Evolutionary conservation across 495 filamentous ascomycete species (phyloP).

Genomic region (Delitschia confertaspora): DNA sequence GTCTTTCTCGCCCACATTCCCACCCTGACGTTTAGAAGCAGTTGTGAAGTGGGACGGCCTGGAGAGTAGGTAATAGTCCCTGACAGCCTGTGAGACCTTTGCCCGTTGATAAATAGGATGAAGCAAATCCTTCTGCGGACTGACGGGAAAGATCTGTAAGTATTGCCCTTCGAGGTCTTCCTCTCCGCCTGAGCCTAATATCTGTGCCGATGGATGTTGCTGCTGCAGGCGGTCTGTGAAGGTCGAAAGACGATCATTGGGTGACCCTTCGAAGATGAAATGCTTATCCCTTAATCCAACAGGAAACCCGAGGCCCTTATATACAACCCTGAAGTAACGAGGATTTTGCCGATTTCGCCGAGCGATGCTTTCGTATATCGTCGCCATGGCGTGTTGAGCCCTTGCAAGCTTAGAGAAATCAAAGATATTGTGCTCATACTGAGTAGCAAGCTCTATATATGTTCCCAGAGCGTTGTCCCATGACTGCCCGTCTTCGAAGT

Average conservation of each 20-base stretch:
- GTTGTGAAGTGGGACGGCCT: slow-evolving; percentile 65
- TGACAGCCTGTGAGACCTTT: slow-evolving; percentile 68
- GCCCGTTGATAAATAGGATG: slow-evolving; percentile 85
- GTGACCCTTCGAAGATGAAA: slow-evolving; percentile 78
- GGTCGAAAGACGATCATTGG: slow-evolving; percentile 62
- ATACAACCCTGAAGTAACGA: slow-evolving; percentile 87
- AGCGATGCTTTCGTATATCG: slow-evolving; percentile 77
- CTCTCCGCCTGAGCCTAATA: slow-evolving; percentile 59
- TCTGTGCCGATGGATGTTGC: slow-evolving; percentile 79
- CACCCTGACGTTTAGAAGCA: slow-evolving; percentile 57
- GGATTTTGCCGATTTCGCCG: slow-evolving; percentile 69
- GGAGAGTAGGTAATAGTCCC: slow-evolving; percentile 75
- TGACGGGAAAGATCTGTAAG: slow-evolving; percentile 72
- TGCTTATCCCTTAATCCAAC: slow-evolving; percentile 74
- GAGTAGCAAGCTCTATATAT: slow-evolving; percentile 79
- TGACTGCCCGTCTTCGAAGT: slow-evolving; percentile 84
- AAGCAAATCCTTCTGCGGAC: slow-evolving; percentile 66
- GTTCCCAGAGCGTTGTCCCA: slow-evolving; percentile 86
- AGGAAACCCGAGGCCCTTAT: slow-evolving; percentile 87
- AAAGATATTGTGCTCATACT: slow-evolving; percentile 82
- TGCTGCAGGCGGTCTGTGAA: slow-evolving; percentile 92
- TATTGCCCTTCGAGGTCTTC: slow-evolving; percentile 91
- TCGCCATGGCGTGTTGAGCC: slow-evolving; percentile 84
- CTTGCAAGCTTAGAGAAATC: slow-evolving; percentile 88
- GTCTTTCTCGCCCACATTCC: slow-evolving; percentile 52